Evolutionary conservation across 768 basidiomycete species (phyloP).

Genomic region (Pholiota conissans): DNA sequence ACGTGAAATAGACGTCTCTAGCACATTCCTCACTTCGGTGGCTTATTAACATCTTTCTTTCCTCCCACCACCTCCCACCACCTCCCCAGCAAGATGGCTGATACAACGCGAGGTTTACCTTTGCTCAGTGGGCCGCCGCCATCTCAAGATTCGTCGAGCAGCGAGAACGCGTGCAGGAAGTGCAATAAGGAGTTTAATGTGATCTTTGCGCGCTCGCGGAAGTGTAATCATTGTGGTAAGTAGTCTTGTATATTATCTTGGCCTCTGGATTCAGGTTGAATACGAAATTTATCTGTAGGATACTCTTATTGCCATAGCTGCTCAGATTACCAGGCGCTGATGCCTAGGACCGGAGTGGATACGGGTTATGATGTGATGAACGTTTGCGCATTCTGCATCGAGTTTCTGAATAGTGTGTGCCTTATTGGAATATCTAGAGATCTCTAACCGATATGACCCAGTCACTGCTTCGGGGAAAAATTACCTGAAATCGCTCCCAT

Average conservation of each 20-base stretch:
- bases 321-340: slow-evolving; percentile 73
- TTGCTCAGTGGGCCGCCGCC: slow-evolving; percentile 71
- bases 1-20: slow-evolving; percentile 19
- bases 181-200: slow-evolving; percentile 75
- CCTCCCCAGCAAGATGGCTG: slow-evolving; percentile 17
- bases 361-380: slow-evolving; percentile 63
- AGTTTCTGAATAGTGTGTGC: slow-evolving; percentile 57
- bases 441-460: slow-evolving; percentile 23
- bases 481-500: slow-evolving; percentile 53
- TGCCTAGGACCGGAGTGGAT: slow-evolving; percentile 58
- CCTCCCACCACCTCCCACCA: slow-evolving; percentile 8
- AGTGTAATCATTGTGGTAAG: slow-evolving; percentile 78
- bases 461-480: slow-evolving; percentile 69
- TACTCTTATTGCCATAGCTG: slow-evolving; percentile 74
- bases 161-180: slow-evolving; percentile 53
- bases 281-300: slow-evolving; percentile 37
- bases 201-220: slow-evolving; percentile 60
- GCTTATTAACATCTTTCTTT: slow-evolving; percentile 17
- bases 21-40: slow-evolving; percentile 19
- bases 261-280: background rate
- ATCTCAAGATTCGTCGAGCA: slow-evolving; percentile 25
- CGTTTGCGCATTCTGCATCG: slow-evolving; percentile 78
- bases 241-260: slow-evolving; percentile 5
- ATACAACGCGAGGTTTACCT: slow-evolving; percentile 52
- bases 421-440: background rate